Base-by-base conservation (phyloP, 352 stramenopile species). In the Globisporangium alternatum region DNA sequence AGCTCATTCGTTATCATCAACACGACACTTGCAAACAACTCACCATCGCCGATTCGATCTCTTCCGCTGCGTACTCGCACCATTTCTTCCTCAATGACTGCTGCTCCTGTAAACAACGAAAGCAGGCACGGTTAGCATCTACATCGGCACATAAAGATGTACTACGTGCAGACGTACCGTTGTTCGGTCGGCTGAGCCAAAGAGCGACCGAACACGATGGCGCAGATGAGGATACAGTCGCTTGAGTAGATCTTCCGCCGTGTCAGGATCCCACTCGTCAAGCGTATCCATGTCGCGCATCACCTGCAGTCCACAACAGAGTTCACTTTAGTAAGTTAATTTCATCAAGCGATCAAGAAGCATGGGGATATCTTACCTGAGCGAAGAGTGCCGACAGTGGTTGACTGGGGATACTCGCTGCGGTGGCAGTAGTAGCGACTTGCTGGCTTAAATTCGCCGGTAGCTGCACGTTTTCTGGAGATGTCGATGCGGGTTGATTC, bases 251-350 rank as follows among this genome's bases (percentile, higher is more conserved):
- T 68, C 33, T 33, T 64, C 56, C 5, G 10, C 19, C 10, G 45
- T n/a, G 15, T 59, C 63, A 12, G 63, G 55, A 25, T 68, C 56
- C 63, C 63, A 68, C 47, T 68, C 56, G 33, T 64, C 63, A 19
- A 68, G 48, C 21, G 31, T 64, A 47, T 68, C 31, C 63, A 68
- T 64, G n/a, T 68, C 63, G 15, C 28, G 56, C 63, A 68, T 68
- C 1, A 68, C 47, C 63, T 68, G 31, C 7, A 57, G 17, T 25
- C 3, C 5, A 2, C 21, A 41, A 13, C 12, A 13, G 22, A 6
- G n/a, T 5, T 15, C n/a, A 37, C 12, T 3, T 31, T 31, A 30
- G 15, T 17, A n/a, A 41, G 12, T 15, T 8, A 25, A 9, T 22
- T 8, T 1, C 21, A 5, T 55, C 9, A 8, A 45, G 7, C 3